A percentile compares a stretch with the other conserved stretches of the same genome.
phyloP scores from a whole-genome alignment of 2,329 filamentous ascomycete genomes.

The Colletotrichum filicis region DNA sequence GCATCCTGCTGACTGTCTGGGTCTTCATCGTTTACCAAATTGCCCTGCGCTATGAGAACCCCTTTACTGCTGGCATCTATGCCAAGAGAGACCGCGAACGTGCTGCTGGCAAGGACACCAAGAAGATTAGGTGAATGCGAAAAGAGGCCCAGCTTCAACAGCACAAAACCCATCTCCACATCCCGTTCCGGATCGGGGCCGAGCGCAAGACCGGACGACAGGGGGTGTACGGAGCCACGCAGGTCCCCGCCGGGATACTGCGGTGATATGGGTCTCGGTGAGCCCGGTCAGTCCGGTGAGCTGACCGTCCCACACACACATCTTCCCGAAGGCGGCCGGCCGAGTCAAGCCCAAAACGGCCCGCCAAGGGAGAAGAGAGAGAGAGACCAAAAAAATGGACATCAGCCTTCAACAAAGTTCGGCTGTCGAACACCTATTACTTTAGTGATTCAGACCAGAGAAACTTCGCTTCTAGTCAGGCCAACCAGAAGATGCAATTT shows the following conservation, averaged over 20 bases:
- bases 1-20: slow-evolving; percentile 78
- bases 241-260: slow-evolving; percentile 13
- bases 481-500: slow-evolving; percentile 17
- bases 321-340: not conserved
- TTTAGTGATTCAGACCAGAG: not conserved
- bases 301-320: slow-evolving; percentile 17
- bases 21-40: slow-evolving; percentile 84
- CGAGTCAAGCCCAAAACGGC: slow-evolving; percentile 25
- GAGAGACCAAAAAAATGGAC: slow-evolving; percentile 2
- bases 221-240: slow-evolving; percentile 28
- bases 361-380: slow-evolving; percentile 19
- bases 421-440: slow-evolving; percentile 20
- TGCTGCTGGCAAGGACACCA: slow-evolving; percentile 56
- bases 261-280: slow-evolving; percentile 14
- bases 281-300: slow-evolving; percentile 24
- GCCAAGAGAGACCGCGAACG: slow-evolving; percentile 79
- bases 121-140: slow-evolving; percentile 62
- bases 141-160: slow-evolving; percentile 35
- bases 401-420: slow-evolving; percentile 35
- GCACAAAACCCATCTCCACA: slow-evolving; percentile 18
- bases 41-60: slow-evolving; percentile 89
- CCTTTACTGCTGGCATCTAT: slow-evolving; percentile 94
- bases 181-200: slow-evolving; percentile 22
- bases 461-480: slow-evolving; percentile 27
- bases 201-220: slow-evolving; percentile 30